Evolutionary conservation across 2,329 filamentous ascomycete species (phyloP), one percentile per base, ranked within the genome.

Genomic region (Colletotrichum scovillei): DNA sequence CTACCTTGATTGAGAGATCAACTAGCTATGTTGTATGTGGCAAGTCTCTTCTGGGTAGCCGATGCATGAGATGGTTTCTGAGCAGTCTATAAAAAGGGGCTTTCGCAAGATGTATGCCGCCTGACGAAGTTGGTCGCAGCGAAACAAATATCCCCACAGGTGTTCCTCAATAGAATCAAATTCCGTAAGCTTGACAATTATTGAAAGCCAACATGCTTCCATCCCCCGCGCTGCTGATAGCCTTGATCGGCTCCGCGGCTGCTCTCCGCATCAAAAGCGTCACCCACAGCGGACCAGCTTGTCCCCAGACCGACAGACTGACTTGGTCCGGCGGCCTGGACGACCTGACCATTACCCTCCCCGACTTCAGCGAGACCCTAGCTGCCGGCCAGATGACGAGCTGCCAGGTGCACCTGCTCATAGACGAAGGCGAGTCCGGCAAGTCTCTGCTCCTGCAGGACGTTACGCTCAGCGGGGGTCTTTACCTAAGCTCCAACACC

Each of bases 291-390:
- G 72, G 72, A 6, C 69, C 64, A 3, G 72, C 49, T 8, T 74
- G 69, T 52, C 55, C 59, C 6, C 72, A 73, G 28, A 56, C 56
- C 30, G 59, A 69, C 7, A 72, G 52, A 32, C 35, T 74, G 35
- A 73, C 69, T 8, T 73, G 72, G 72, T 72, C 74, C 6, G 77
- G 76, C 35, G 58, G 32, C 22, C 67, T 77, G 26, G 73, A 72
- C 32, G 75, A 74, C 26, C 53, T 71, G 26, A 83, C 84, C 72
- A 85, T 83, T 72, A 84, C 84, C 67, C 78, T 84, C 72, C 81
- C 84, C 0, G 84, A 80, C 65, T 83, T 84, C 63, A 83, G 84
- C 75, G 69, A 78, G 42, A 77, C 80, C 35, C 76, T 83, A 74
- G 79, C 82, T 72, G 79, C 78, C 35, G 82, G 79, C 19, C 81